phyloP scores from a whole-genome alignment of 768 basidiomycete genomes.

The Calocybe cyanea region DNA sequence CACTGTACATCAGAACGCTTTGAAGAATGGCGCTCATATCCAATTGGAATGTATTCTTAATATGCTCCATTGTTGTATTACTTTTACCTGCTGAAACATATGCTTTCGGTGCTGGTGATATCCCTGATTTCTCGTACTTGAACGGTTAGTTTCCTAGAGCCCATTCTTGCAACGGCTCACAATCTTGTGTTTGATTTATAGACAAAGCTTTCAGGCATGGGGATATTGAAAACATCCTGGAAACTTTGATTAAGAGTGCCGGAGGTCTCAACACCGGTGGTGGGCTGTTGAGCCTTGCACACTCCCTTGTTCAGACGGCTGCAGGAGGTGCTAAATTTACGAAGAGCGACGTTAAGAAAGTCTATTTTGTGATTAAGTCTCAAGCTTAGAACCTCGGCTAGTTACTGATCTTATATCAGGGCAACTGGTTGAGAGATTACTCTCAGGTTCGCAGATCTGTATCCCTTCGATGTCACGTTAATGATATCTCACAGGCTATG shows the following conservation, averaged over 20 bases:
- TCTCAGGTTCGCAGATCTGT: conserved; percentile 39
- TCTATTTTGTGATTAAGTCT: conserved; percentile 49
- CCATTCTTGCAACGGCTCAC: too few relatives aligned
- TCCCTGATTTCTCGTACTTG: conserved; percentile 68
- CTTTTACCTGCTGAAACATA: conserved; percentile 41
- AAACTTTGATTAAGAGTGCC: conserved; percentile 53
- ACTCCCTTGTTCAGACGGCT: conserved; percentile 39
- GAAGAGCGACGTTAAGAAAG: conserved; percentile 62
- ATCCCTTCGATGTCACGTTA: not conserved
- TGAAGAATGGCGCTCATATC: conserved; percentile 25
- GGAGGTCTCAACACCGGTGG: conserved; percentile 42
- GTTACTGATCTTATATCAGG: conserved; percentile 28
- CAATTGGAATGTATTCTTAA: conserved; percentile 26
- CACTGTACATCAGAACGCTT: conserved; percentile 6
- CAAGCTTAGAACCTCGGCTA: not conserved
- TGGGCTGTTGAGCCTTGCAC: conserved; percentile 49
- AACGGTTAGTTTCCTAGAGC: conserved; percentile 54
- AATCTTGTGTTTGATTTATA: conserved; percentile 17
- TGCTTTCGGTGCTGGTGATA: conserved; percentile 65
- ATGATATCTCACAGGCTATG: conserved; percentile 43
- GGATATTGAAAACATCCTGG: conserved; percentile 69
- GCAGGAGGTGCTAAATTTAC: conserved; percentile 56
- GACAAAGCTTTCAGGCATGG: conserved; percentile 76
- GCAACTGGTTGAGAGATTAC: conserved; percentile 71
- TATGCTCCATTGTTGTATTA: conserved; percentile 34